These are phyloP conservation scores for Coriaria nepalensis DNA, from an alignment of 306 rosid species.

Conservation along the genomic window DNA sequence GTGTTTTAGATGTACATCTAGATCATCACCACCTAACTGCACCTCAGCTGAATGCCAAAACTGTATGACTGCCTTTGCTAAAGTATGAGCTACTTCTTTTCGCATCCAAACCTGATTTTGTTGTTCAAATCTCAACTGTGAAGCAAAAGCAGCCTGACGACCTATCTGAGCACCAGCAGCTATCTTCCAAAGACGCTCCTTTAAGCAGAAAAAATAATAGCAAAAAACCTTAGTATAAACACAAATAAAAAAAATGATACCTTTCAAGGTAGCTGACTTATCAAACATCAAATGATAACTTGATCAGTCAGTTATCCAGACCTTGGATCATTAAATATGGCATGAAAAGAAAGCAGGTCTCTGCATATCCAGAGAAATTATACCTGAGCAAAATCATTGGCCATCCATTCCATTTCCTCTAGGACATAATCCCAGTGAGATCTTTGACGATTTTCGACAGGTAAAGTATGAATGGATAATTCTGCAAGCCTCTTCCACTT, in stretches of 20 bases:
- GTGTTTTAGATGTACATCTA: slow-evolving; percentile 13
- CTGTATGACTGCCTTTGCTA: slow-evolving; percentile 85
- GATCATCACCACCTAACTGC: slow-evolving; percentile 25
- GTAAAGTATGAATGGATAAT: slow-evolving; percentile 50
- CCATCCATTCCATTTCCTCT: slow-evolving; percentile 98
- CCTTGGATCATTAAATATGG: too few species aligned
- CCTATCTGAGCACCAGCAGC: slow-evolving; percentile 76
- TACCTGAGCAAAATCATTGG: slow-evolving; percentile 97
- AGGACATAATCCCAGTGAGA: slow-evolving; percentile 94
- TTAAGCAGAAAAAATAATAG: slow-evolving; percentile 10
- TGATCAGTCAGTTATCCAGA: too few species aligned
- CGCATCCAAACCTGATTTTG: slow-evolving; percentile 32
- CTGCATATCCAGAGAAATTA: slow-evolving; percentile 3
- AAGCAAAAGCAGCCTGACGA: slow-evolving; percentile 48
- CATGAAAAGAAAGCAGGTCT: too few species aligned
- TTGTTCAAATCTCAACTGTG: slow-evolving; percentile 54
- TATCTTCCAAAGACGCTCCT: slow-evolving; percentile 98
- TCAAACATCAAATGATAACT: too few species aligned
- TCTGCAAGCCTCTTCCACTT: slow-evolving; percentile 89
- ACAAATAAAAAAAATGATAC: neutral
- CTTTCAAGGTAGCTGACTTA: too few species aligned
- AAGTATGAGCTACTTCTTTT: slow-evolving; percentile 55
- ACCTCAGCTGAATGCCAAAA: slow-evolving; percentile 88
- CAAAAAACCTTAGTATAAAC: slow-evolving; percentile 7
- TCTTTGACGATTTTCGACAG: slow-evolving; percentile 37